Base-by-base conservation (phyloP, 441 rosid species). In the Raphanus hybrid region DNA sequence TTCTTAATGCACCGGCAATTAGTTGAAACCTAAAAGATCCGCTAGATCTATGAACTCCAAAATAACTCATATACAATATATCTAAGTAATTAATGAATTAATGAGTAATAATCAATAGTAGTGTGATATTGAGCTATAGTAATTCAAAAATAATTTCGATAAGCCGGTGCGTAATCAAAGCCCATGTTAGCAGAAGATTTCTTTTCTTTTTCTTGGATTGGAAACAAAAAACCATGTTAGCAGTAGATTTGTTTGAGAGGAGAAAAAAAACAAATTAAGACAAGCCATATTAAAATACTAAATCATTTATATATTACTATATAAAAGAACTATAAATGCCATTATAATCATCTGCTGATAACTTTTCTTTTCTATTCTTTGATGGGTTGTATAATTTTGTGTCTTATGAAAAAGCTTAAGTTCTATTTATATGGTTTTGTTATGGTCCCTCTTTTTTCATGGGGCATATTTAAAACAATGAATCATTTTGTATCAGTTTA, bases 1-100 rank as follows among this genome's bases (percentile, higher is more conserved):
- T 68, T 69, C 78, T 69, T 79, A 63, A 69, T 69, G 67, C 78
- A 79, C 71, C 78, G 71, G 75, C 75, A 74, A 69, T 74, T 69
- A 69, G 67, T 63, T 62, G 69, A 67, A 32, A 29, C 41, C 16
- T 34, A 6, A 35, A 52, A 74, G 74, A 61, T 74, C 50, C 15
- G 75, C 58, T 55, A 79, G 78, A 78, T 78, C 70, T 74, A 43
- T 55, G 60, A 73, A 78, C 67, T 67, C 74, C 6, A 15, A 27
- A 52, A 52, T 15, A 52, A 52, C 58, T 52, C 58, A 52, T 15
- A 6, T 52, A 52, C 23, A 15, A 52, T 50, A 50, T 52, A 1
- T 15, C 9, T 50, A 50, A 14, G 20, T 15, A 52, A 52, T 15
- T 15, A 52, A 14, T n/a, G 55, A 50, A 52, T 7, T 7, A 50